Conservation (phyloP, 768 basidiomycete species). For the Sistotremastrum niveocremeum region DNA sequence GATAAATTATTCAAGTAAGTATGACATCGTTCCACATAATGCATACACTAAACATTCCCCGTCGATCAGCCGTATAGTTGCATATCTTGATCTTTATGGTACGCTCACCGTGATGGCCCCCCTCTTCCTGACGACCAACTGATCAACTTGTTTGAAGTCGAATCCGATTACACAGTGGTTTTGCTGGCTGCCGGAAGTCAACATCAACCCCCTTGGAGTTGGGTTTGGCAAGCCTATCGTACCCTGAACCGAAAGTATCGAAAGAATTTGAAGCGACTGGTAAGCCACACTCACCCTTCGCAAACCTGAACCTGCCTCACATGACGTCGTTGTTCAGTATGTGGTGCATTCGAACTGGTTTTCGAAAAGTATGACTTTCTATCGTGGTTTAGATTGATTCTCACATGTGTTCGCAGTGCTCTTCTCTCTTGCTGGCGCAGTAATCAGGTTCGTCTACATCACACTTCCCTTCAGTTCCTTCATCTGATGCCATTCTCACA, state of each 20-base stretch:
- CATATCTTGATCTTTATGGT: constrained; percentile 76
- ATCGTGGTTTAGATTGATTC: constrained; percentile 1
- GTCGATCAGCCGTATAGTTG: constrained; percentile 49
- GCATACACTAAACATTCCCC: constrained; percentile 6
- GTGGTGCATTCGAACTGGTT: constrained; percentile 84
- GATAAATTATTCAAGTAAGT: constrained; percentile 63
- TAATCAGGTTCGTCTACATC: constrained; percentile 48
- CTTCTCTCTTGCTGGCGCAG: constrained; percentile 76
- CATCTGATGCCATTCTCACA: constrained; percentile 14
- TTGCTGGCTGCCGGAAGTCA: constrained; percentile 74
- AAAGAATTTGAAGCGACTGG: constrained; percentile 77
- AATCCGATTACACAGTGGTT: constrained; percentile 78
- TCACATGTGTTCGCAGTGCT: constrained; percentile 41
- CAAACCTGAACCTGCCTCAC: neutral
- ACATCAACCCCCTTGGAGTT: constrained; percentile 72
- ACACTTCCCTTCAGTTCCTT: neutral
- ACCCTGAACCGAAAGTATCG: constrained; percentile 72
- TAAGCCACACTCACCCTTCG: constrained; percentile 21
- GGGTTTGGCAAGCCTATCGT: constrained; percentile 86
- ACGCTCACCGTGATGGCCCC: constrained; percentile 8
- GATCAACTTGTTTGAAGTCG: constrained; percentile 34
- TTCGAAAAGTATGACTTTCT: constrained; percentile 52
- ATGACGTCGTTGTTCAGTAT: constrained; percentile 30
- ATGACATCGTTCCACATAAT: constrained; percentile 6
- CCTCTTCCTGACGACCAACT: neutral